These are phyloP conservation scores for Penicillium pulvis DNA, from an alignment of 495 filamentous ascomycete species.

Conservation along the genomic window DNA sequence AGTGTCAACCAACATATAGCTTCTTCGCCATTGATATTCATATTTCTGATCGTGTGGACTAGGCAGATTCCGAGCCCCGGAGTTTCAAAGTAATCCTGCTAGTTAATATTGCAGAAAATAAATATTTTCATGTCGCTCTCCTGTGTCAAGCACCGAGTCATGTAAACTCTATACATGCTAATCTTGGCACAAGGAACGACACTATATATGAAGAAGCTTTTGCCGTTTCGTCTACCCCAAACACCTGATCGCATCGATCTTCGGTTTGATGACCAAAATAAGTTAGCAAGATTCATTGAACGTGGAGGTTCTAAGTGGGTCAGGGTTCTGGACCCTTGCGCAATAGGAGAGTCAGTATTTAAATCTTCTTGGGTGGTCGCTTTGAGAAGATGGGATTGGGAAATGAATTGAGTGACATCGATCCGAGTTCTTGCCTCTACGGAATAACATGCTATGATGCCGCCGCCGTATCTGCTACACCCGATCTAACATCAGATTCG, in stretches of 20 bases:
- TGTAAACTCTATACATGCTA: too few species aligned
- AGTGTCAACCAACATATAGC: too few species aligned
- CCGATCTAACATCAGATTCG: conserved; percentile 2
- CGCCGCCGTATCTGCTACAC: conserved; percentile 9
- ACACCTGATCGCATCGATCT: background rate
- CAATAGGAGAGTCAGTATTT: background rate
- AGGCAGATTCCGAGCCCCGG: too few species aligned
- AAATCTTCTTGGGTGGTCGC: background rate
- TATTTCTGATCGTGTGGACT: too few species aligned
- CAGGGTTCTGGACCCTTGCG: background rate
- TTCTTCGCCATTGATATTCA: too few species aligned
- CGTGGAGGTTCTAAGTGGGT: conserved; percentile 2
- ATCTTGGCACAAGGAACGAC: too few species aligned
- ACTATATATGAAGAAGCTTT: background rate
- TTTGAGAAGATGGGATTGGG: background rate
- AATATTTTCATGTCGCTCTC: too few species aligned
- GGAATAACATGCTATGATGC: conserved; percentile 18
- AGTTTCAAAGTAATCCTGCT: too few species aligned
- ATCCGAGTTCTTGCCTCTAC: conserved; percentile 12
- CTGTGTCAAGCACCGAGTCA: too few species aligned
- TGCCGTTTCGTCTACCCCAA: background rate
- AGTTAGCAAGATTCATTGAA: background rate
- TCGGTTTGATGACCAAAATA: background rate
- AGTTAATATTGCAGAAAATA: too few species aligned
- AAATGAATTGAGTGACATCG: conserved; percentile 7